phyloP scores from a whole-genome alignment of 371 early-diverging fungal genomes.

The Blastocladiella emersonii region DNA sequence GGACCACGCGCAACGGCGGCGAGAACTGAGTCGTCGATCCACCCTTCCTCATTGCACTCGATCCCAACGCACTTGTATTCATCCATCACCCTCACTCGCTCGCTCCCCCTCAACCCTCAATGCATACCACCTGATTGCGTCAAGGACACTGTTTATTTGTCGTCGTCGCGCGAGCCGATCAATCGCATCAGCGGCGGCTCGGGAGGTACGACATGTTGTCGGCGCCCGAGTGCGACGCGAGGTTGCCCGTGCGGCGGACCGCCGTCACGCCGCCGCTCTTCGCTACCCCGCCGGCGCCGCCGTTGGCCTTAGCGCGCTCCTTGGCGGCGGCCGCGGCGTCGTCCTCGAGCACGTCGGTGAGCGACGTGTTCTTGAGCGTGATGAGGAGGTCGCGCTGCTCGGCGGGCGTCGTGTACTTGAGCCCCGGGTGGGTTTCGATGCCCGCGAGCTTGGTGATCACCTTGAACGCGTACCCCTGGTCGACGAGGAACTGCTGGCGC shows the following conservation, averaged over 20 bases:
- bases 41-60: too few species aligned
- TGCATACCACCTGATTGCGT: too few species aligned
- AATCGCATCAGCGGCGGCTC: conserved; percentile 34
- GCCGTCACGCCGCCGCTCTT: conserved; percentile 21
- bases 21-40: too few species aligned
- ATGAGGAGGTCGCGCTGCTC: conserved; percentile 84
- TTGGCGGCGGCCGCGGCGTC: conserved; percentile 14
- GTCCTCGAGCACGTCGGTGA: conserved; percentile 13
- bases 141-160: too few species aligned
- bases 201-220: conserved; percentile 85
- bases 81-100: too few species aligned
- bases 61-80: too few species aligned
- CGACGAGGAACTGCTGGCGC: conserved; percentile 97
- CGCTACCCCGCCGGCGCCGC: conserved; percentile 13
- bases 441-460: conserved; percentile 52
- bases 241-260: conserved; percentile 37
- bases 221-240: conserved; percentile 75
- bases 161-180: too few species aligned
- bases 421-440: conserved; percentile 20
- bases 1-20: too few species aligned
- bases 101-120: too few species aligned
- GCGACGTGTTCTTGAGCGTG: conserved; percentile 43
- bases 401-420: conserved; percentile 56
- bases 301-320: conserved; percentile 5
- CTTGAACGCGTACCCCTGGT: conserved; percentile 99